phyloP scores from a whole-genome alignment of 1,139 yeast species.

The Diutina sp. region DNA sequence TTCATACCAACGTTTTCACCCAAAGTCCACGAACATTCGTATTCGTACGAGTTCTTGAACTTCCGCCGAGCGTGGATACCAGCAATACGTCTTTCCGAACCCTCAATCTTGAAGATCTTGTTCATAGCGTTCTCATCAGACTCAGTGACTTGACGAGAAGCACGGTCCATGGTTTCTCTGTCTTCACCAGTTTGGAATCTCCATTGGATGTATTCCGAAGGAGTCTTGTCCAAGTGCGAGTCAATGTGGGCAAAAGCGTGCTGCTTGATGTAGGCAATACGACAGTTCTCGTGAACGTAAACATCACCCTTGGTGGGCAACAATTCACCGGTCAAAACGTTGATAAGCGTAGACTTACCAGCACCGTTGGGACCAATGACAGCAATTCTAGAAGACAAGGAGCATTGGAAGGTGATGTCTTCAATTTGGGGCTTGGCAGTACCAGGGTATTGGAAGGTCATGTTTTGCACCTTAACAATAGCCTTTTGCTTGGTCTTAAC shows the following conservation, averaged over 20 bases:
- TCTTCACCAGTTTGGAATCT: constrained; percentile 99
- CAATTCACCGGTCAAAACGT: constrained; percentile 98
- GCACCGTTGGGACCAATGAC: constrained; percentile 99
- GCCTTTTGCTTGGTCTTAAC: constrained; percentile 99
- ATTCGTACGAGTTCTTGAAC: constrained; percentile 99
- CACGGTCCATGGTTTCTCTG: constrained; percentile 99
- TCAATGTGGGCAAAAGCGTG: constrained; percentile 99
- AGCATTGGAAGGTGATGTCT: constrained; percentile 94
- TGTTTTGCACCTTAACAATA: constrained; percentile 91
- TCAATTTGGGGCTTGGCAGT: constrained; percentile 87
- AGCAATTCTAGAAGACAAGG: constrained; percentile 98
- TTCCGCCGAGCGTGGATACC: constrained; percentile 97
- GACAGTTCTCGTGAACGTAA: constrained; percentile 98
- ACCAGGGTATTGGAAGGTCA: constrained; percentile 99
- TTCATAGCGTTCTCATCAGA: constrained; percentile 96
- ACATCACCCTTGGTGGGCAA: constrained; percentile 97
- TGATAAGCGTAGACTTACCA: constrained; percentile 97
- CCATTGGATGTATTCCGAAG: constrained; percentile 99
- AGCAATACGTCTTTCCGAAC: constrained; percentile 93
- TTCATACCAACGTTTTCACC: constrained; percentile 99
- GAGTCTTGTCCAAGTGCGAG: constrained; percentile 97
- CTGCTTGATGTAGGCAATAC: constrained; percentile 99
- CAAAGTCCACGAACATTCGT: constrained; percentile 91
- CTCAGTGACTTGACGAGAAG: constrained; percentile 97
- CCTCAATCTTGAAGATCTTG: constrained; percentile 98